Conservation (phyloP, 305 asterid species). For the Fraxinus xanthoxyloides region DNA sequence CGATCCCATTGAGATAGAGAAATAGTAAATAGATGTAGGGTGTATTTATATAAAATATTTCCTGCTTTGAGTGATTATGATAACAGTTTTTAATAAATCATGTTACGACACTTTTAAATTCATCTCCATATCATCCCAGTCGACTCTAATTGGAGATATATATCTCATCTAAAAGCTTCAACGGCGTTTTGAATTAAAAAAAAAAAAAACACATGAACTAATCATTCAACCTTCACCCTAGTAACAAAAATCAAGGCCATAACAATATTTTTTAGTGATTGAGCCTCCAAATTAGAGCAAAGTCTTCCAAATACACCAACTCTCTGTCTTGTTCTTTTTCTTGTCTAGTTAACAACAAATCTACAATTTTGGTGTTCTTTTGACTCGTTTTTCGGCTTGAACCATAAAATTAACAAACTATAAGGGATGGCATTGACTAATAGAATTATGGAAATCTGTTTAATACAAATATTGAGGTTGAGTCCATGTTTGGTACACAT, state of each 20-base stretch:
- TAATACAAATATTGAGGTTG: too few relatives aligned
- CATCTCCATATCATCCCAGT: conserved; percentile 18
- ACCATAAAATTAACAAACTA: not conserved
- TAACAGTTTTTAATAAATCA: not conserved
- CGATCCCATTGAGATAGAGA: conserved; percentile 22
- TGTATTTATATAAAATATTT: not conserved
- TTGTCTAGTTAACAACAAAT: not conserved
- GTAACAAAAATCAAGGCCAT: conserved; percentile 1
- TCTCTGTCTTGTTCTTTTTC: conserved; percentile 9
- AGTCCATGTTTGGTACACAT: too few relatives aligned
- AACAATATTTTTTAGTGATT: not conserved
- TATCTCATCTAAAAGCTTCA: not conserved
- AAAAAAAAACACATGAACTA: too few relatives aligned
- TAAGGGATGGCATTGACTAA: not conserved
- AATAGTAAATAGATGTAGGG: not conserved
- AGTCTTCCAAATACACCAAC: not conserved
- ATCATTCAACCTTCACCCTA: conserved; percentile 2
- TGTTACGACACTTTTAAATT: not conserved
- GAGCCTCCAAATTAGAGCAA: not conserved
- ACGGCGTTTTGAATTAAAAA: conserved; percentile 7
- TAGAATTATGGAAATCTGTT: not conserved
- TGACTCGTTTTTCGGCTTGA: not conserved
- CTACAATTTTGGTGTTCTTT: not conserved
- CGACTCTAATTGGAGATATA: not conserved
- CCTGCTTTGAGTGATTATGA: not conserved